Base-by-base conservation (phyloP, 1,139 yeast species). In the Yamadazyma sp. region DNA sequence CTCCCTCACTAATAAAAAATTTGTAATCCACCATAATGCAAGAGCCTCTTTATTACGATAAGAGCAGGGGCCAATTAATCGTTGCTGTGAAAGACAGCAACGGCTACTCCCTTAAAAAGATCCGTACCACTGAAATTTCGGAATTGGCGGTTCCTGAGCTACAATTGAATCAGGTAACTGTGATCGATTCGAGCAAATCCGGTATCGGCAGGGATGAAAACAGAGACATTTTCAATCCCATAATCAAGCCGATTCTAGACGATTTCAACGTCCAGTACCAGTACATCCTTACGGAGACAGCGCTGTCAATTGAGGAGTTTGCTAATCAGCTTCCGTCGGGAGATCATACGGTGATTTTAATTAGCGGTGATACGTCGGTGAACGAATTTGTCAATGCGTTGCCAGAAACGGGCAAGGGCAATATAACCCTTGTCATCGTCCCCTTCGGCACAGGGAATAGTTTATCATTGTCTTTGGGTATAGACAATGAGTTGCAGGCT, bases 391-490 rank as follows among this genome's bases (percentile, higher is more conserved):
- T 87, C 42, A 88, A 89, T 55, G 68, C 69, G 2, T 54, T 84
- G 12, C 36, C 41, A 1, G 31, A 38, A 1, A 36, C 23, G 3
- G 35, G 31, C 7, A 20, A 34, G 3, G 38, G 36, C 1, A 48
- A 56, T 2, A 37, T 73, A 32, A 53, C 58, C 11, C 38, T 86
- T 2, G 63, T 70, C 9, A 74, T 81, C 3, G 63, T 89, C 17
- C 95, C 97, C 0, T 71, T 81, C 40, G 98, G 98, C 1, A 83
- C 96, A 0, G 97, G 96, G 0, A 89, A 89, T 55, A 89, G 95
- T 7, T 65, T 87, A 40, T 77, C 88, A 2, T 73, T 77, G 15
- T 82, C 95, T 0, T 51, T 83, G 8, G 81, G 79, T 1, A 53
- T 79, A 14, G 47, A 50, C 0, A 51, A 54, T 11, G 66, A 67